These are phyloP conservation scores for Penicillium brasilianum DNA, from an alignment of 2,329 filamentous ascomycete species.

Conservation along the genomic window DNA sequence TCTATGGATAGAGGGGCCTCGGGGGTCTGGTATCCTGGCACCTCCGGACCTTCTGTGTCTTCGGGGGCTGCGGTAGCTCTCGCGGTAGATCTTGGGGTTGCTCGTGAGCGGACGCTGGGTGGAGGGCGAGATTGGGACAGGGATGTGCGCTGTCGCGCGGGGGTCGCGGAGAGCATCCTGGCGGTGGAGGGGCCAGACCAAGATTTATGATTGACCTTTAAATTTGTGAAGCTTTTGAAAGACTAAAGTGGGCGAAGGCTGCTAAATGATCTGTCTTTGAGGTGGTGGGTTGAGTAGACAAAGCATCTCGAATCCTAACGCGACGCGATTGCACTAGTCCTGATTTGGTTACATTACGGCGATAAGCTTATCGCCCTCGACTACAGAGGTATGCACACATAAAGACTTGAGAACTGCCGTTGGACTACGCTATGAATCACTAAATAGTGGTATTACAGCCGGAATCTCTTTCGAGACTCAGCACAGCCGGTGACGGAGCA, in stretches of 20 bases:
- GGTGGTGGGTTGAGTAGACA: slow-evolving; percentile 5
- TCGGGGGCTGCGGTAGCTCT: background rate
- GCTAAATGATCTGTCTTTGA: background rate
- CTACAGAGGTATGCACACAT: background rate
- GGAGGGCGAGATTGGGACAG: slow-evolving; percentile 22
- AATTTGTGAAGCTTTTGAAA: background rate
- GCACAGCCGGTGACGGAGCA: background rate
- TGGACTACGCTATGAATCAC: background rate
- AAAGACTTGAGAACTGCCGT: background rate
- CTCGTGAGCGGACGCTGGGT: slow-evolving; percentile 20
- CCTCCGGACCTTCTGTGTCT: slow-evolving; percentile 19
- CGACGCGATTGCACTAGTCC: slow-evolving; percentile 41
- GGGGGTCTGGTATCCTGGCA: slow-evolving; percentile 61
- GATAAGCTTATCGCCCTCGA: slow-evolving; percentile 23
- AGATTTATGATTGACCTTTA: background rate
- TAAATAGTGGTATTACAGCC: background rate
- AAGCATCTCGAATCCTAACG: slow-evolving; percentile 28
- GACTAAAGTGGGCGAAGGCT: background rate
- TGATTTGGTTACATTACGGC: slow-evolving; percentile 33
- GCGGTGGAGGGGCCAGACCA: background rate
- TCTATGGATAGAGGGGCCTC: slow-evolving; percentile 56
- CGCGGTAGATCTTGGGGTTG: background rate
- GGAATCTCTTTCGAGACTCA: background rate
- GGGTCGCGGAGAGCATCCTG: slow-evolving; percentile 22
- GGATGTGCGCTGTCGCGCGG: slow-evolving; percentile 20